These are phyloP conservation scores for Colletotrichum phormii DNA, from an alignment of 2,329 filamentous ascomycete species.

Conservation along the genomic window DNA sequence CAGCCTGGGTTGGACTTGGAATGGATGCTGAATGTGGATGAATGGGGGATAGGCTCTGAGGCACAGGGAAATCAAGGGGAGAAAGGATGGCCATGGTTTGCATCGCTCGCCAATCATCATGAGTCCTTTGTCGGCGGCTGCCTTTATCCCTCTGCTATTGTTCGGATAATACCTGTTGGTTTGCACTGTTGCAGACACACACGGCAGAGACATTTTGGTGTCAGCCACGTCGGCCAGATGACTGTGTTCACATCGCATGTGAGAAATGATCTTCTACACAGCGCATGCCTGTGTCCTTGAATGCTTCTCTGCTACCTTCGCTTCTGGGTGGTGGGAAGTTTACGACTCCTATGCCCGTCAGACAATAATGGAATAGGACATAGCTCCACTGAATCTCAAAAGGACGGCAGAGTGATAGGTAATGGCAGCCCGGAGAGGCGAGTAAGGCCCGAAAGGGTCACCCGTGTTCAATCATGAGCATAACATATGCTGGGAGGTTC, in stretches of 20 bases:
- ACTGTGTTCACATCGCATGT: neutral
- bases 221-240: neutral
- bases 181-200: too few species aligned
- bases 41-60: slow-evolving; percentile 20
- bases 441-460: slow-evolving; percentile 19
- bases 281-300: neutral
- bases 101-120: slow-evolving; percentile 5
- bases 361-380: neutral
- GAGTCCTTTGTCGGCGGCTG: neutral
- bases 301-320: neutral
- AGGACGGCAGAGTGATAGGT: neutral
- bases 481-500: slow-evolving; percentile 9
- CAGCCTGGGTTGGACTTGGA: slow-evolving; percentile 15
- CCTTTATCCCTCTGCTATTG: neutral
- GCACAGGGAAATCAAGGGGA: slow-evolving; percentile 8
- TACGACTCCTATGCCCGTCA: slow-evolving; percentile 16
- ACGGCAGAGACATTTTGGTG: neutral
- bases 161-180: neutral
- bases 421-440: slow-evolving; percentile 1
- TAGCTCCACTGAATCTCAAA: neutral
- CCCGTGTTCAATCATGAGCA: slow-evolving; percentile 20
- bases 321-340: slow-evolving; percentile 22
- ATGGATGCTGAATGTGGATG: slow-evolving; percentile 30
- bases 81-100: neutral
- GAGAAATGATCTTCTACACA: neutral